Conservation (phyloP, 2,329 filamentous ascomycete species). For the Neopestalotiopsis clavispora region DNA sequence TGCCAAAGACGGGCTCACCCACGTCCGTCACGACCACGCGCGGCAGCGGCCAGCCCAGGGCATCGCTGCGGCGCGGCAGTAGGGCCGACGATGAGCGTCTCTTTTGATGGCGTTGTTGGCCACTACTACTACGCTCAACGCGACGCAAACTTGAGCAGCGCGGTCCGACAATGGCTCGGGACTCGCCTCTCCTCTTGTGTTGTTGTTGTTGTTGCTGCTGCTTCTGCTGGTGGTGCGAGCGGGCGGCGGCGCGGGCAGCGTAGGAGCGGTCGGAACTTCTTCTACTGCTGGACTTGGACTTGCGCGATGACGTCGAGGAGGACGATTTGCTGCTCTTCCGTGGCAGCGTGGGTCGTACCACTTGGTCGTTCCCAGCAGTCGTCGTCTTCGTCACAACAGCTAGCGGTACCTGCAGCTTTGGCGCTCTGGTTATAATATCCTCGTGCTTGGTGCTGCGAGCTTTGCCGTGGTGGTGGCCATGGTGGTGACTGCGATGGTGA, state of each 20-base stretch:
- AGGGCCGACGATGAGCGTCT: not conserved
- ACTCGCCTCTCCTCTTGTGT: not conserved
- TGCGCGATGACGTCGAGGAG: not conserved
- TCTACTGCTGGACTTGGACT: not conserved
- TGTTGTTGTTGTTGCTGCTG: not conserved
- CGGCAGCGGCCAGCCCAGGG: not conserved
- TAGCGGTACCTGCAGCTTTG: not conserved
- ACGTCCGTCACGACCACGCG: not conserved
- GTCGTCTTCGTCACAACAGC: not conserved
- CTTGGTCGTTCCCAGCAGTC: not conserved
- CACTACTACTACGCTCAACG: not conserved
- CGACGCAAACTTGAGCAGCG: not conserved
- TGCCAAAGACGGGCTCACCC: not conserved
- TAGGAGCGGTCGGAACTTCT: not conserved
- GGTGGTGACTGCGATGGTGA: not conserved
- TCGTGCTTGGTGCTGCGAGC: not conserved
- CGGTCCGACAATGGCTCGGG: not conserved
- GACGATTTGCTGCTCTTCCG: not conserved
- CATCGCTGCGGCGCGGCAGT: not conserved
- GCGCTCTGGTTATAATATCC: not conserved
- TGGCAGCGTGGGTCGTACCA: not conserved
- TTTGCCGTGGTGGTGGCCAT: not conserved
- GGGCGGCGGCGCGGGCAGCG: not conserved
- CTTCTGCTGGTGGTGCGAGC: not conserved
- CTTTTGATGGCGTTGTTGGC: not conserved